Percentiles rank a stretch among this genome's conserved stretches.
Evolutionary conservation across 345 rosid genomes (phyloP).

Genomic region (Moringa oleifera): DNA sequence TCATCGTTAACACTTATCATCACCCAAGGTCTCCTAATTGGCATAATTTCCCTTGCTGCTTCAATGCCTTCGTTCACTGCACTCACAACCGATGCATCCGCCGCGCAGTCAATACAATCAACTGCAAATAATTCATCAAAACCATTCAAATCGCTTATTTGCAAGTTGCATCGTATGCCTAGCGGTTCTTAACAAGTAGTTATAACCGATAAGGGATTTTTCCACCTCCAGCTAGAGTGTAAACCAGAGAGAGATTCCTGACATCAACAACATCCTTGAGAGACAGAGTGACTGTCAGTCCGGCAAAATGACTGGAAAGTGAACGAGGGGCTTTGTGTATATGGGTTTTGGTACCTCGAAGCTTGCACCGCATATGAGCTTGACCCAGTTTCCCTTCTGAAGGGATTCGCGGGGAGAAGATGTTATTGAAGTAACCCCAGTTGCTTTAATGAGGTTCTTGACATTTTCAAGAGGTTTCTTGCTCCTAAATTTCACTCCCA

Average conservation of each 20-base stretch:
- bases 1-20: slow-evolving; percentile 65
- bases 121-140: slow-evolving; percentile 29
- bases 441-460: slow-evolving; percentile 26
- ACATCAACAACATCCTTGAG: slow-evolving; percentile 51
- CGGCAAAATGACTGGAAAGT: not conserved
- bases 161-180: not conserved
- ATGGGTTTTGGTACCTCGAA: slow-evolving; percentile 41
- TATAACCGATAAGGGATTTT: not conserved
- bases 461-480: slow-evolving; percentile 23
- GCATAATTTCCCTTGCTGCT: slow-evolving; percentile 36
- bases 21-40: slow-evolving; percentile 56
- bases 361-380: slow-evolving; percentile 68
- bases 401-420: slow-evolving; percentile 45
- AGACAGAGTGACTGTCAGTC: not conserved
- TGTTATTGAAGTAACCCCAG: slow-evolving; percentile 30
- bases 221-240: slow-evolving; percentile 59
- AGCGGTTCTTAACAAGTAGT: not conserved
- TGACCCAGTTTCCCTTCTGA: slow-evolving; percentile 54
- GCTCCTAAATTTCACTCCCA: slow-evolving; percentile 12
- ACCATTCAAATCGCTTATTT: not conserved
- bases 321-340: not conserved
- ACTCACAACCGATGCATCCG: slow-evolving; percentile 51
- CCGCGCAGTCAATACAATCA: slow-evolving; percentile 69
- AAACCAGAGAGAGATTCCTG: slow-evolving; percentile 58
- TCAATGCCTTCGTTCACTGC: slow-evolving; percentile 57